These are phyloP conservation scores for Saccharomyces hybrid DNA, from an alignment of 1,139 yeast genomes.

Conservation along the genomic window DNA sequence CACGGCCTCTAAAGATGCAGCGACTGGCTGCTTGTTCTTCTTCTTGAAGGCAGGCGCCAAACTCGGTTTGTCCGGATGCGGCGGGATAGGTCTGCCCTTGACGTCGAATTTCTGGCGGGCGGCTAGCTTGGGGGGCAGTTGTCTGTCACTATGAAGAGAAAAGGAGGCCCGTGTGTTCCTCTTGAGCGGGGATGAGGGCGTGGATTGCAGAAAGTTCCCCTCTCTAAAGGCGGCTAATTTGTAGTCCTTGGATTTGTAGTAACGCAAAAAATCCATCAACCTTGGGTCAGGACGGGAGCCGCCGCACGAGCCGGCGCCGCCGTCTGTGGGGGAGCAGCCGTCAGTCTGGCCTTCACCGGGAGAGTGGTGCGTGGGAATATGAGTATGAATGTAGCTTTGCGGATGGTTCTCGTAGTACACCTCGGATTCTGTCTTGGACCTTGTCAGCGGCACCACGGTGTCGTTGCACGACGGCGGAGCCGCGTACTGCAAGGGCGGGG, in stretches of 20 bases:
- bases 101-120: conserved; percentile 24
- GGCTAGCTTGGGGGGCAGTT: neutral
- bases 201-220: neutral
- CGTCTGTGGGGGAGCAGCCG: conserved; percentile 1
- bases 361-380: neutral
- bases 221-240: conserved; percentile 28
- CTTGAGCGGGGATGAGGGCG: neutral
- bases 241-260: conserved; percentile 38
- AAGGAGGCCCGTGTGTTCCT: neutral
- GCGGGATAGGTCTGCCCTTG: conserved; percentile 40
- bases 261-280: conserved; percentile 49
- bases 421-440: conserved; percentile 13
- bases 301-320: conserved; percentile 14
- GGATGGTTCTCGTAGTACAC: conserved; percentile 8
- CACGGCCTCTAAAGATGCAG: neutral
- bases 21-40: neutral
- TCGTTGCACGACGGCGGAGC: conserved; percentile 5
- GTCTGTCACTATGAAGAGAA: neutral
- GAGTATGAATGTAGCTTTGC: conserved; percentile 7
- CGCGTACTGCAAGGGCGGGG: neutral
- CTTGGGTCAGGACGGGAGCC: conserved; percentile 39
- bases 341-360: conserved; percentile 1
- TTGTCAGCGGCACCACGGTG: neutral
- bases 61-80: conserved; percentile 41
- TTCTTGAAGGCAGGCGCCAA: conserved; percentile 42